Evolutionary conservation across 768 basidiomycete genomes (phyloP).

Genomic region (Mrakia gelida): DNA sequence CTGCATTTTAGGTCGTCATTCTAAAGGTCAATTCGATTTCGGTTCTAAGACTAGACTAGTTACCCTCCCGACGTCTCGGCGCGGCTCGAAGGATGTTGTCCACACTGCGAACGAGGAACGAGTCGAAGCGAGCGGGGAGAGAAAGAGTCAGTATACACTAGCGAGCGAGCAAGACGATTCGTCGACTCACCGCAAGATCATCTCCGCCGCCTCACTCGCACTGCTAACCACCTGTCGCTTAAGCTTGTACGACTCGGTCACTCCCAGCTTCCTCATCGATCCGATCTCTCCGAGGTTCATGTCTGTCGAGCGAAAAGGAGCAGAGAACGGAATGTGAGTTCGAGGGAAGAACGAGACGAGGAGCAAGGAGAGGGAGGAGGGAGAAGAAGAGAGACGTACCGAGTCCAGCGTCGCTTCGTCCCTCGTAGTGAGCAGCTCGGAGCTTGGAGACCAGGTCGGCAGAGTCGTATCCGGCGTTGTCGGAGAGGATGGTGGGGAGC

Average conservation of each 20-base stretch:
- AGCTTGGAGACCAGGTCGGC: conserved; percentile 85
- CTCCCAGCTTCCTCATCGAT: conserved; percentile 79
- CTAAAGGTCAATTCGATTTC: not conserved
- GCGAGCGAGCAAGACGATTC: too few relatives aligned
- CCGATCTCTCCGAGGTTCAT: conserved; percentile 81
- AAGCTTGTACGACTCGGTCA: conserved; percentile 96
- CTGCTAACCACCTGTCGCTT: conserved; percentile 92
- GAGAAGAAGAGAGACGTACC: conserved; percentile 63
- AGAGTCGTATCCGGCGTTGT: conserved; percentile 98
- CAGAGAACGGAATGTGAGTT: too few relatives aligned
- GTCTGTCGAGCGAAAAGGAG: conserved; percentile 51
- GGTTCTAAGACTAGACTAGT: not conserved
- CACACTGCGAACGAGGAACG: conserved; percentile 53
- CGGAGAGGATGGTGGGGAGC: conserved; percentile 93
- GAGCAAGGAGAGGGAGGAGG: not conserved
- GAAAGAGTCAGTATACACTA: not conserved
- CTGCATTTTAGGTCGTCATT: not conserved
- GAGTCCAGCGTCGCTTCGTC: conserved; percentile 76
- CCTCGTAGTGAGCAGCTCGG: conserved; percentile 90
- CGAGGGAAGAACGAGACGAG: too few relatives aligned
- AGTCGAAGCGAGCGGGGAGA: not conserved
- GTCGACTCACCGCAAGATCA: conserved; percentile 90
- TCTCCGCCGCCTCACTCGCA: conserved; percentile 94
- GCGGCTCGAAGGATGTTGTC: conserved; percentile 86
- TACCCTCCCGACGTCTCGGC: conserved; percentile 71